Conservation (phyloP, 805 yeast genomes). For the Sugiyamaella chiloensis region DNA sequence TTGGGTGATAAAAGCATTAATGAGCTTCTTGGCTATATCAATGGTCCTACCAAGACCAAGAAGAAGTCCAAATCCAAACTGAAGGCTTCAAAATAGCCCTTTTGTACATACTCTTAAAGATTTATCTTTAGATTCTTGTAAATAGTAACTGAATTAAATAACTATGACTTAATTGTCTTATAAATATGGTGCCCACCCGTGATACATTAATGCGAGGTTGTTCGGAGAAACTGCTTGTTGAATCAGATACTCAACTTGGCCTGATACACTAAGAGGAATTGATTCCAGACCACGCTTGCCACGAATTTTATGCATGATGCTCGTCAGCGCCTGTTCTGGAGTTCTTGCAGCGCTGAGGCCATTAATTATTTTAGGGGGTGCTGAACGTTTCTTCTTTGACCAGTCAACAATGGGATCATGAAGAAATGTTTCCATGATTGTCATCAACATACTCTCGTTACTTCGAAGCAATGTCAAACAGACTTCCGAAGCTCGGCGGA, state of each 20-base stretch:
- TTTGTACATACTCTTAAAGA: neutral
- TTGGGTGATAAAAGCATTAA: conserved; percentile 66
- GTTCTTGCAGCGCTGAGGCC: conserved; percentile 28
- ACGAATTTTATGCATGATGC: conserved; percentile 73
- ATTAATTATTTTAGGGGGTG: conserved; percentile 15
- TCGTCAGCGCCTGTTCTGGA: conserved; percentile 67
- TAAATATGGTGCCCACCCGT: conserved; percentile 87
- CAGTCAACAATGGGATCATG: conserved; percentile 90
- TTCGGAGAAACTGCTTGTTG: conserved; percentile 74
- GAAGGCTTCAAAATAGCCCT: neutral
- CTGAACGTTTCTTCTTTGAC: conserved; percentile 41
- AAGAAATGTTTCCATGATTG: conserved; percentile 84
- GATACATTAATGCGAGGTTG: conserved; percentile 79
- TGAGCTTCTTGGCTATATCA: conserved; percentile 68
- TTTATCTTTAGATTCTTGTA: neutral
- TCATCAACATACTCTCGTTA: conserved; percentile 82
- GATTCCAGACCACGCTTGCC: conserved; percentile 82
- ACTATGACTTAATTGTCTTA: conserved; percentile 23
- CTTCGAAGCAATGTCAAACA: conserved; percentile 67
- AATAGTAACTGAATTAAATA: neutral
- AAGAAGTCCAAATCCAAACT: conserved; percentile 38
- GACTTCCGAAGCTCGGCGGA: conserved; percentile 81
- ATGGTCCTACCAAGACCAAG: conserved; percentile 40
- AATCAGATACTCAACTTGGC: conserved; percentile 86
- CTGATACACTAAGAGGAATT: conserved; percentile 82